These are phyloP conservation scores for Mucor circinelloides DNA, from an alignment of 371 early-diverging fungal genomes.

Conservation along the genomic window DNA sequence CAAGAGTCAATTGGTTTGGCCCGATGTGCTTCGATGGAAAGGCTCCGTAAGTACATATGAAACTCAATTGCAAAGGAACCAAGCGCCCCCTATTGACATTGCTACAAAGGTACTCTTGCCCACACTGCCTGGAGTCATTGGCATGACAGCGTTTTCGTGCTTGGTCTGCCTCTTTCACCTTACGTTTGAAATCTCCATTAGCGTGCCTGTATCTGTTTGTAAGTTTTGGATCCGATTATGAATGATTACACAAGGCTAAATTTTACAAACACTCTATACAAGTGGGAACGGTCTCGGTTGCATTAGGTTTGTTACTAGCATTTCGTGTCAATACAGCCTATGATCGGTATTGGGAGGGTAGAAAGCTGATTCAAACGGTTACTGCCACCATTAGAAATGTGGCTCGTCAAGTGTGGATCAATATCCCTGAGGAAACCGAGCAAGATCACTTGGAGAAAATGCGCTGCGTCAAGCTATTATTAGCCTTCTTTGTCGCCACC, in stretches of 20 bases:
- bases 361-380: conserved; percentile 65
- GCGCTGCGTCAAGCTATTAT: conserved; percentile 70
- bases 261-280: not conserved
- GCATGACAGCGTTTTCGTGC: conserved; percentile 33
- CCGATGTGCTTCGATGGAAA: conserved; percentile 47
- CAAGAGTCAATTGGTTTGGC: conserved; percentile 27
- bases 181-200: conserved; percentile 24
- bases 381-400: conserved; percentile 62
- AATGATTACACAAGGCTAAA: not conserved
- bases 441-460: conserved; percentile 65
- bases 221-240: conserved; percentile 14
- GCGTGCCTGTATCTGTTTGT: conserved; percentile 46
- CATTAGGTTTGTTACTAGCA: conserved; percentile 72
- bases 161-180: conserved; percentile 32
- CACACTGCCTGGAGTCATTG: conserved; percentile 33
- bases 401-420: conserved; percentile 69
- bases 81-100: not conserved
- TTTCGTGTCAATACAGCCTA: conserved; percentile 84
- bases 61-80: not conserved
- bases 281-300: conserved; percentile 59
- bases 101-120: conserved; percentile 33
- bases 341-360: conserved; percentile 78
- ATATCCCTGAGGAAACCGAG: conserved; percentile 48
- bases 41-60: conserved; percentile 36
- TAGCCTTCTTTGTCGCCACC: conserved; percentile 70